Evolutionary conservation across 306 rosid genomes (phyloP), one percentile per base, ranked within the genome.

Genomic region (Comarum palustre): DNA sequence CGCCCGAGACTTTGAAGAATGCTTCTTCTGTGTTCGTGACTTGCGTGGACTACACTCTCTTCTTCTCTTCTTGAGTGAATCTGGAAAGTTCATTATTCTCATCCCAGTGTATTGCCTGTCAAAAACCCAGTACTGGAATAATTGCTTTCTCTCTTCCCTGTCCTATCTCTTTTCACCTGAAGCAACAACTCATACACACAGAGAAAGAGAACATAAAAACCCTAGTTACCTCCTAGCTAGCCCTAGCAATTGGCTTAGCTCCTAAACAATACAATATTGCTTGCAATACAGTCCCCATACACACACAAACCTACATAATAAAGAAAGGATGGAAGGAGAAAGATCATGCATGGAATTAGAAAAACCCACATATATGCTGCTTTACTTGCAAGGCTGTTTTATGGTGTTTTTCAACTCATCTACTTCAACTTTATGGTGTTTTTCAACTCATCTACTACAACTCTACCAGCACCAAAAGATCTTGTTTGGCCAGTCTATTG

Each of bases 331-430:
- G 42, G n/a, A 60, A 60, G n/a, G 75, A 34, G 62, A 52, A 41
- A 36, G 78, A 74, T 13, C 38, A 12, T 25, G 36, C 63, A 27
- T 74, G 27, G 32, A 79, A 57, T 57, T 65, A 81, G 68, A 77
- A 58, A 52, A 59, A 45, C 72, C 48, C 34, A 27, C 38, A 58
- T 5, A 58, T 27, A 58, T 58, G 64, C 77, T 75, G 79, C 87
- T 82, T 74, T 82, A 29, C 67, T 46, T 65, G 75, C 82, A 81
- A 78, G 76, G 75, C 66, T 76, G 77, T 32, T 12, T 29, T 52
- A 68, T 79, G 78, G 4, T 8, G 67, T 73, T 70, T 76, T 32
- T 76, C 65, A 32, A 61, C 66, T 39, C n/a, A 11, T 41, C 43
- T 39, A 0, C 68, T 0, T 11, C 29, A 20, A 32, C 8, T 20